These are phyloP conservation scores for Royoungia palumana DNA, from an alignment of 768 basidiomycete genomes.

Conservation along the genomic window DNA sequence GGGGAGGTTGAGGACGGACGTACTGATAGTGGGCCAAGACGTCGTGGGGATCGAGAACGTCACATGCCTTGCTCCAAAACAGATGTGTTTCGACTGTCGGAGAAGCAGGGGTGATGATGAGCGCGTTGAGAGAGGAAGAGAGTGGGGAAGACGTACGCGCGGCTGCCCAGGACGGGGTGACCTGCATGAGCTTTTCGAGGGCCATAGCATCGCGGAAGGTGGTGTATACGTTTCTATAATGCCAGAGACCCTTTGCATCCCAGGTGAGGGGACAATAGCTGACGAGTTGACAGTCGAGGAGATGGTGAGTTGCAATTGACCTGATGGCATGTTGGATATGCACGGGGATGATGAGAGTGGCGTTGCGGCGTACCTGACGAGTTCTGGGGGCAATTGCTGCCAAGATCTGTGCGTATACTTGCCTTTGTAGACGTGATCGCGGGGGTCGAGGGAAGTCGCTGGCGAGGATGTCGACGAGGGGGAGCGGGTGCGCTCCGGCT, in stretches of 20 bases:
- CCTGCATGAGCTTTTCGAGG: conserved; percentile 58
- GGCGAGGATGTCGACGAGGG: conserved; percentile 19
- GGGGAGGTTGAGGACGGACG: conserved; percentile 38
- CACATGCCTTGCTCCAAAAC: conserved; percentile 67
- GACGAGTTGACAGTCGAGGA: conserved; percentile 44
- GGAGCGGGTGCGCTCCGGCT: conserved; percentile 14
- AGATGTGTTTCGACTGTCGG: conserved; percentile 60
- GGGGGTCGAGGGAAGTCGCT: conserved; percentile 2
- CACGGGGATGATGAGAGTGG: conserved; percentile 26
- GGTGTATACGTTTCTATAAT: conserved; percentile 57
- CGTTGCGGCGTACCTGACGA: conserved; percentile 51
- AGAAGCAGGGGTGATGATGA: conserved; percentile 3
- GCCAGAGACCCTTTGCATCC: conserved; percentile 55
- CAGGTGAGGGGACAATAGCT: conserved; percentile 48
- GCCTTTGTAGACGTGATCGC: conserved; percentile 48
- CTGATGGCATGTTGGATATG: conserved; percentile 14
- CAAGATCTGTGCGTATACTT: conserved; percentile 56
- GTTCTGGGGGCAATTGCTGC: conserved; percentile 59
- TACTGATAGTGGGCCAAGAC: conserved; percentile 47
- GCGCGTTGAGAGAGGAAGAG: background rate
- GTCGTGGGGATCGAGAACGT: conserved; percentile 62
- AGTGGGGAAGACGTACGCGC: conserved; percentile 48
- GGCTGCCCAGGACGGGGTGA: conserved; percentile 57
- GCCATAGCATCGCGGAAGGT: conserved; percentile 60
- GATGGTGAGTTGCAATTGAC: conserved; percentile 45